phyloP scores from a whole-genome alignment of 2,329 filamentous ascomycete species.

The Capronia epimyces region DNA sequence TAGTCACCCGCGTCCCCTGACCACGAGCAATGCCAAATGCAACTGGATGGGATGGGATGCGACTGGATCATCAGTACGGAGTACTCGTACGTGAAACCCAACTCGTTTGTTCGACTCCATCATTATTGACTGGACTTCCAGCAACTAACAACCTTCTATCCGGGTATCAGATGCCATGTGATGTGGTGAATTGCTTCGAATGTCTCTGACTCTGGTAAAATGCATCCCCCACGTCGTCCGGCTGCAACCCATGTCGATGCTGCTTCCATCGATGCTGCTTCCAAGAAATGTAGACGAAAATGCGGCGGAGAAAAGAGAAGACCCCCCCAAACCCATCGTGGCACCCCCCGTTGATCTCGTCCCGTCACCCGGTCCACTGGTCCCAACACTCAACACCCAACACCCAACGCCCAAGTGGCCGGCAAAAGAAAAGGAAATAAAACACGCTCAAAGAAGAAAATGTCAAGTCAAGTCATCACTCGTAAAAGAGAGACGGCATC shows the following conservation, averaged over 20 bases:
- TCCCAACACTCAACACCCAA: neutral
- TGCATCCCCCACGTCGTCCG: neutral
- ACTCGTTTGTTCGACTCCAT: too few species aligned
- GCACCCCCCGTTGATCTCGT: neutral
- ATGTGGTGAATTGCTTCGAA: neutral
- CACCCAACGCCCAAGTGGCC: neutral
- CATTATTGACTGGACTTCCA: too few species aligned
- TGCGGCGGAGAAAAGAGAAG: too few species aligned
- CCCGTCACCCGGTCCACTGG: neutral
- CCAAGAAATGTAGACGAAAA: too few species aligned
- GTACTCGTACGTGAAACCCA: too few species aligned
- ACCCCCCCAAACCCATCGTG: neutral
- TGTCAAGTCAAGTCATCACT: conserved; percentile 15
- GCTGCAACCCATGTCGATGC: neutral
- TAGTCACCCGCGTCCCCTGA: too few species aligned
- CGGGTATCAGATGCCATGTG: neutral
- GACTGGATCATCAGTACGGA: too few species aligned
- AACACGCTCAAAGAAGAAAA: neutral
- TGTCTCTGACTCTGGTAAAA: neutral
- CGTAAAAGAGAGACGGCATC: conserved; percentile 23
- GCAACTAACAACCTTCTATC: neutral
- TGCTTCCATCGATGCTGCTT: neutral
- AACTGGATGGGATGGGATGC: too few species aligned
- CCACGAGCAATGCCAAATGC: too few species aligned
- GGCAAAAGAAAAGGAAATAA: too few species aligned